Evolutionary conservation across 768 basidiomycete species (phyloP).

Genomic region (Pisolithus albus): DNA sequence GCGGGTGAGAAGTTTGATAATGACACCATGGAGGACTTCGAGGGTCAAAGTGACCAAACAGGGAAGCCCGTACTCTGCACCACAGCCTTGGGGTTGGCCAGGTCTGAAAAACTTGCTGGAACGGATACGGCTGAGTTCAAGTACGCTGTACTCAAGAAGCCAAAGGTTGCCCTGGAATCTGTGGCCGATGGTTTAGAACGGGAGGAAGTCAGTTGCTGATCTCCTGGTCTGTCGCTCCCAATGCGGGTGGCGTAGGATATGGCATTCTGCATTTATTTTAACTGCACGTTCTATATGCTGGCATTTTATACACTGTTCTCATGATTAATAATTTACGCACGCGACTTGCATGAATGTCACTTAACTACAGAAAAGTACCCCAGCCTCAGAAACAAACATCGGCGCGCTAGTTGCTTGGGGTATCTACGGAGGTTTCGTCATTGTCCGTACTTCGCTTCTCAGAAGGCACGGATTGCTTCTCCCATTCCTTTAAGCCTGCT

Average conservation of each 20-base stretch:
- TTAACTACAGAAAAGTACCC: conserved; percentile 1
- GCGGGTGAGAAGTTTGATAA: conserved; percentile 38
- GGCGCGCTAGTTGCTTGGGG: conserved; percentile 13
- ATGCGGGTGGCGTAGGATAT: neutral
- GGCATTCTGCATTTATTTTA: neutral
- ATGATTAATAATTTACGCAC: conserved; percentile 21
- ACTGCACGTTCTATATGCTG: conserved; percentile 1
- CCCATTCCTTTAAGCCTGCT: conserved; percentile 59
- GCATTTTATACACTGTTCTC: conserved; percentile 20
- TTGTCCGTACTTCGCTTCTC: conserved; percentile 15
- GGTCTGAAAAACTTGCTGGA: conserved; percentile 30
- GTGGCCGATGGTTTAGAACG: conserved; percentile 25
- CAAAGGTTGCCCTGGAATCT: conserved; percentile 45
- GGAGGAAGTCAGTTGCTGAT: conserved; percentile 13
- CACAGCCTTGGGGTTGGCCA: conserved; percentile 47
- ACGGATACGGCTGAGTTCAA: conserved; percentile 43
- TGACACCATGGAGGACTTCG: conserved; percentile 41
- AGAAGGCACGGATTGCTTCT: conserved; percentile 27
- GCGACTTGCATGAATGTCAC: conserved; percentile 2
- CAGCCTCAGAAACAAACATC: neutral
- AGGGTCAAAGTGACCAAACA: conserved; percentile 15
- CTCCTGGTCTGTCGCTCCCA: neutral
- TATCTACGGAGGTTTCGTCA: conserved; percentile 22
- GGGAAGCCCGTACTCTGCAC: conserved; percentile 42
- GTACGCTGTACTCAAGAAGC: conserved; percentile 42